A percentile compares a stretch with the other conserved stretches of the same genome.
Conservation (phyloP, 306 rosid species). For the Biancaea sappan region DNA sequence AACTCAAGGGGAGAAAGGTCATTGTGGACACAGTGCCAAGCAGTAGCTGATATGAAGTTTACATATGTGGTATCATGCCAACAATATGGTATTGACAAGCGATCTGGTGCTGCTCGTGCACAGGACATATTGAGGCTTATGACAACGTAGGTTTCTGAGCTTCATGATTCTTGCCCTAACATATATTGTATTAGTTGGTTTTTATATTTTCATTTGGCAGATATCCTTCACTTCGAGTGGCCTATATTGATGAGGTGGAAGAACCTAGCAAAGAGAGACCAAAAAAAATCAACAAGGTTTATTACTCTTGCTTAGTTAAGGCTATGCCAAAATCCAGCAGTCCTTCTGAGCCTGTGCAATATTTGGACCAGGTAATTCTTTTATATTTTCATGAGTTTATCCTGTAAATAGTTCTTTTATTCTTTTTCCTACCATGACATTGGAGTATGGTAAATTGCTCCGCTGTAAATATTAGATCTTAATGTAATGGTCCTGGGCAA, state of each 20-base stretch:
- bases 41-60: slow-evolving; percentile 96
- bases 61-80: slow-evolving; percentile 98
- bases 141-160: slow-evolving; percentile 62
- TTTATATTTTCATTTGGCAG: slow-evolving; percentile 48
- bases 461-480: background rate
- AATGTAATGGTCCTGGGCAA: background rate
- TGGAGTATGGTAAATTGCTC: background rate
- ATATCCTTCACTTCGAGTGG: slow-evolving; percentile 94
- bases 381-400: slow-evolving; percentile 14
- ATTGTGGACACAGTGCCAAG: slow-evolving; percentile 91
- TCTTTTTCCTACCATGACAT: background rate
- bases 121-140: slow-evolving; percentile 88
- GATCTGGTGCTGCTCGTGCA: slow-evolving; percentile 85
- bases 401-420: slow-evolving; percentile 1
- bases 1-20: slow-evolving; percentile 81
- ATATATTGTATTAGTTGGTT: slow-evolving; percentile 6
- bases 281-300: slow-evolving; percentile 75
- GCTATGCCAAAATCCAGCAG: slow-evolving; percentile 88
- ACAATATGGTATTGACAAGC: slow-evolving; percentile 88
- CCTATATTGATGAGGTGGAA: slow-evolving; percentile 94
- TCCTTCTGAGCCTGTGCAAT: slow-evolving; percentile 75
- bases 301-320: slow-evolving; percentile 89
- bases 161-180: background rate
- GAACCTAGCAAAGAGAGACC: slow-evolving; percentile 85
- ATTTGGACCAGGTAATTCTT: slow-evolving; percentile 78